These are phyloP conservation scores for Moniliella sp. DNA, from an alignment of 1,284 basidiomycete species.

Conservation along the genomic window DNA sequence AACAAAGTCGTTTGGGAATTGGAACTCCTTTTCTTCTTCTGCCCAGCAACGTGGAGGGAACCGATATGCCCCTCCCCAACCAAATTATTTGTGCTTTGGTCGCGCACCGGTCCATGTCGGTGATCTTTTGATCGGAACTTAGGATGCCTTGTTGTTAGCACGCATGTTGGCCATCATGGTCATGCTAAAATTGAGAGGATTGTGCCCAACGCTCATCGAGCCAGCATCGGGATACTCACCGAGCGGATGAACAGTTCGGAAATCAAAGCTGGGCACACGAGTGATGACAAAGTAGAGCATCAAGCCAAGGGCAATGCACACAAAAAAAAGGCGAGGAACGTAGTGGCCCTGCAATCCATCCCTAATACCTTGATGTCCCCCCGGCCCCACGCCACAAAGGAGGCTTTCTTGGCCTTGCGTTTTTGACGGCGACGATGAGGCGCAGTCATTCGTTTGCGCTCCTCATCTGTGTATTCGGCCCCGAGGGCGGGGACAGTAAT, in stretches of 20 bases:
- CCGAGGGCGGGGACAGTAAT: conserved; percentile 27
- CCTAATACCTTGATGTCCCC: conserved; percentile 16
- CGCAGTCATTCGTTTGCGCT: conserved; percentile 13
- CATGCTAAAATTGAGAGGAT: conserved; percentile 19
- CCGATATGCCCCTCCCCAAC: conserved; percentile 12
- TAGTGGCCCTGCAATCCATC: no score
- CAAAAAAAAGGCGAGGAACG: no score
- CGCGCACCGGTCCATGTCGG: conserved; percentile 8
- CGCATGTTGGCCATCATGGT: conserved; percentile 18
- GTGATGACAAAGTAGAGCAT: conserved; percentile 23
- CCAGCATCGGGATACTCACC: conserved; percentile 13
- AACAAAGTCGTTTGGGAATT: conserved; percentile 12
- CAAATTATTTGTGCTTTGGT: conserved; percentile 7
- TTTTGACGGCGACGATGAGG: conserved; percentile 6
- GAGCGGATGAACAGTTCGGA: conserved; percentile 11
- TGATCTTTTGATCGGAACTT: conserved; percentile 9
- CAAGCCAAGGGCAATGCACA: conserved; percentile 11
- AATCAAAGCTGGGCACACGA: conserved; percentile 14
- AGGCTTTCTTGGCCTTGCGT: conserved; percentile 4
- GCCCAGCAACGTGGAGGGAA: conserved; percentile 4
- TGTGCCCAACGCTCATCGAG: conserved; percentile 10
- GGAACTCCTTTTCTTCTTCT: conserved; percentile 11
- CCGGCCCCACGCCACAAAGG: conserved; percentile 9
- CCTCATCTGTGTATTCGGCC: conserved; percentile 17
- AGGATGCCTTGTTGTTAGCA: conserved; percentile 10